Conservation (phyloP, 2,329 filamentous ascomycete genomes). For the Pezicula rhizophila region DNA sequence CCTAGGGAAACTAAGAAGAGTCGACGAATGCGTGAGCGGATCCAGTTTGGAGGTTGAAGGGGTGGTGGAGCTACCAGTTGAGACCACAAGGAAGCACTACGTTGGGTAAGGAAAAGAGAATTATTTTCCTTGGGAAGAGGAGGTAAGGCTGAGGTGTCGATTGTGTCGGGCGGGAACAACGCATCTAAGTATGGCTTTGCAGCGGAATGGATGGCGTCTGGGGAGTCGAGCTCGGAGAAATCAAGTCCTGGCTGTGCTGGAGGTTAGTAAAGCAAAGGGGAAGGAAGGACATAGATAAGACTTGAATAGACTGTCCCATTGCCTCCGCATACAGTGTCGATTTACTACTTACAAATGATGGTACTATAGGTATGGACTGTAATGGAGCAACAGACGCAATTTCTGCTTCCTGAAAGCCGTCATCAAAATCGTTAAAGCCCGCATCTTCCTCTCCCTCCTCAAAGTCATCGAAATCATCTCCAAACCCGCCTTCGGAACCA, state of each 20-base stretch:
- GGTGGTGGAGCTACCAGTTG: constrained; percentile 93
- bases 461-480: constrained; percentile 65
- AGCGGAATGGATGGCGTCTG: constrained; percentile 53
- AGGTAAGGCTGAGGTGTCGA: constrained; percentile 44
- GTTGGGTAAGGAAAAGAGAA: constrained; percentile 74
- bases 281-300: constrained; percentile 6
- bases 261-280: constrained; percentile 18
- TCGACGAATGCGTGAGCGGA: constrained; percentile 87
- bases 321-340: constrained; percentile 15
- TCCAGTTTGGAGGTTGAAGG: constrained; percentile 95
- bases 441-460: constrained; percentile 47
- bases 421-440: constrained; percentile 50
- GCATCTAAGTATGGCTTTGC: constrained; percentile 61
- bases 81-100: constrained; percentile 88
- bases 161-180: constrained; percentile 56
- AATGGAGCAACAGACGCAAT: constrained; percentile 29
- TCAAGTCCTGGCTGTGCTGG: constrained; percentile 56
- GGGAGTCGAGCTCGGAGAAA: constrained; percentile 52
- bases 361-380: constrained; percentile 27
- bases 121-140: constrained; percentile 35
- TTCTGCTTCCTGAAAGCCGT: constrained; percentile 56
- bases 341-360: constrained; percentile 38
- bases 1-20: constrained; percentile 94
- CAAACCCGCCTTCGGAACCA: constrained; percentile 46
- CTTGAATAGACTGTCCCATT: neutral